Percentiles rank a stretch among this genome's conserved stretches.
These are phyloP conservation scores for Starmerella davenportii DNA, from an alignment of 805 yeast genomes.

Conservation along the genomic window DNA sequence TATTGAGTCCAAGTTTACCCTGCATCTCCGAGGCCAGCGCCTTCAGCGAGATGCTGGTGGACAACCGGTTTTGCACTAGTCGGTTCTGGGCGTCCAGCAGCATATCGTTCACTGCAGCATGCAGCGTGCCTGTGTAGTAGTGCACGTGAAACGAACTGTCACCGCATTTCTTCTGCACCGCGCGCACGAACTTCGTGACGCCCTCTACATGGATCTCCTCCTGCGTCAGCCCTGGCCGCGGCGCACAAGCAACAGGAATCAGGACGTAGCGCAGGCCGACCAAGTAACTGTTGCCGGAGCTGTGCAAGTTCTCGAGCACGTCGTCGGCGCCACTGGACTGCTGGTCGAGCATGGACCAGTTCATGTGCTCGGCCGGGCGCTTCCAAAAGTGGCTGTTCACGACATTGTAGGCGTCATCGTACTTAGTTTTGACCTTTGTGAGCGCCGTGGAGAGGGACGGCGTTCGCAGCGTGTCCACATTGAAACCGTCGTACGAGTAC, in stretches of 20 bases:
- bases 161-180: conserved; percentile 11
- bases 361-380: conserved; percentile 27
- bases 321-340: conserved; percentile 82
- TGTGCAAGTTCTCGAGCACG: conserved; percentile 29
- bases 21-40: conserved; percentile 51
- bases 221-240: conserved; percentile 40
- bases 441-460: conserved; percentile 1
- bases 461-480: conserved; percentile 3
- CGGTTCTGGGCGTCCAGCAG: conserved; percentile 24
- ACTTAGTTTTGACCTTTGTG: conserved; percentile 45
- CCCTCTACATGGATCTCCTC: conserved; percentile 95
- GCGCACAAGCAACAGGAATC: conserved; percentile 41
- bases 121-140: conserved; percentile 75
- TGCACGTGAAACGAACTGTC: conserved; percentile 19
- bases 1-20: conserved; percentile 38
- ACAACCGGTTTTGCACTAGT: conserved; percentile 14
- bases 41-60: conserved; percentile 27
- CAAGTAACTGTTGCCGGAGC: conserved; percentile 30
- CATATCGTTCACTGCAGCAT: conserved; percentile 41
- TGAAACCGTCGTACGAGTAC: conserved; percentile 25
- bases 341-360: conserved; percentile 89
- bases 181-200: conserved; percentile 22
- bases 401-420: conserved; percentile 46
- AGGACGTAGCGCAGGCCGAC: conserved; percentile 70
- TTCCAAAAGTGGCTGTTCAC: conserved; percentile 40